phyloP scores from a whole-genome alignment of 2,329 filamentous ascomycete genomes.

The Bretziella fagacearum region DNA sequence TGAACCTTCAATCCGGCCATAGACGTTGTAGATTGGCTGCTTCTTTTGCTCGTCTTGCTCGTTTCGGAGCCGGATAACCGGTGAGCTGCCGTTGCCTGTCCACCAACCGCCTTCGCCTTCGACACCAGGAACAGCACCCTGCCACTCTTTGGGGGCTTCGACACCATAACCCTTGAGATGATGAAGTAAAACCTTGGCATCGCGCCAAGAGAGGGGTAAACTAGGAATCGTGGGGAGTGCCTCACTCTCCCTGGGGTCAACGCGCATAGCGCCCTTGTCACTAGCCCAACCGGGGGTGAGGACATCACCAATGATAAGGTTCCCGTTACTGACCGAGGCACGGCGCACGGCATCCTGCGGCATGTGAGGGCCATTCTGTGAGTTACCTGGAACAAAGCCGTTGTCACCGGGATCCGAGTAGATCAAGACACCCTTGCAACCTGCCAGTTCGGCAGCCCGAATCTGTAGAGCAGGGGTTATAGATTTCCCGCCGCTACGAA shows the following conservation, averaged over 20 bases:
- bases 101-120: constrained; percentile 54
- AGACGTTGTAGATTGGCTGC: constrained; percentile 83
- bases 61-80: constrained; percentile 67
- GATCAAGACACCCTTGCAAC: constrained; percentile 73
- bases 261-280: constrained; percentile 44
- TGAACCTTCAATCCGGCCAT: constrained; percentile 67
- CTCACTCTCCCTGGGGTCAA: constrained; percentile 51
- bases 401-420: constrained; percentile 84
- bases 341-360: constrained; percentile 69
- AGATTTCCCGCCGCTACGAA: constrained; percentile 63
- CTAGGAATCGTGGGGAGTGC: constrained; percentile 75
- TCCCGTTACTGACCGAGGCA: constrained; percentile 63
- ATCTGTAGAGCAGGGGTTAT: constrained; percentile 63
- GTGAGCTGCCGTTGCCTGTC: constrained; percentile 60
- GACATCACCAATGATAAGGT: constrained; percentile 77
- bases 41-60: constrained; percentile 67
- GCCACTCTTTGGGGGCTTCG: constrained; percentile 52
- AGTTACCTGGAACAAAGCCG: constrained; percentile 58
- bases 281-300: constrained; percentile 77
- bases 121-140: constrained; percentile 58
- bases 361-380: constrained; percentile 64
- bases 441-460: constrained; percentile 73
- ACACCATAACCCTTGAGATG: constrained; percentile 59
- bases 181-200: constrained; percentile 65
- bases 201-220: constrained; percentile 74